phyloP scores from a whole-genome alignment of 257 asterid species.

The Ajuga chamaepitys region DNA sequence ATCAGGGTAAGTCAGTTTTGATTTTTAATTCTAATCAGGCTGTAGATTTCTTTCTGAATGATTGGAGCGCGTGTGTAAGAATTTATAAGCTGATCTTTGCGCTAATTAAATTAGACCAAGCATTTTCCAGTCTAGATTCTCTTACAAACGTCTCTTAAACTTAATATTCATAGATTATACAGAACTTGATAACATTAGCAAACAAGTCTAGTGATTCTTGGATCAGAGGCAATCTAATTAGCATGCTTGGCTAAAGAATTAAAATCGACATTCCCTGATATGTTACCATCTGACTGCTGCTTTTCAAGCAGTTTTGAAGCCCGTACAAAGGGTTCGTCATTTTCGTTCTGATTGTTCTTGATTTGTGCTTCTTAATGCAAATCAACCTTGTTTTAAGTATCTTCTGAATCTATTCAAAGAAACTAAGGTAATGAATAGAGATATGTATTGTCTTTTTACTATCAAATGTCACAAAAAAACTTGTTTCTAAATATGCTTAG shows the following conservation, averaged over 20 bases:
- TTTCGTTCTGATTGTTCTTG: neutral
- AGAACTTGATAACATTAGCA: neutral
- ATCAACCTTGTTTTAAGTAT: too few species aligned
- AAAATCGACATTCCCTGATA: neutral
- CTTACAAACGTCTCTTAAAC: neutral
- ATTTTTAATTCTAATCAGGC: conserved; percentile 2
- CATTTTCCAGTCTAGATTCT: neutral
- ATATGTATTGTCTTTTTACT: too few species aligned
- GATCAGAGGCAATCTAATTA: neutral
- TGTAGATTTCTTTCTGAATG: neutral
- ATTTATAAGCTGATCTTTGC: too few species aligned
- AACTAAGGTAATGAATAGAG: too few species aligned
- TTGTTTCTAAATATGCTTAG: neutral
- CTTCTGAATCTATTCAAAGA: too few species aligned
- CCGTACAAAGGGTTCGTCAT: neutral
- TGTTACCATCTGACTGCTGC: neutral
- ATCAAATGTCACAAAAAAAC: neutral
- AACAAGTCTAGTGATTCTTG: neutral
- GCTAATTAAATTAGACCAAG: neutral
- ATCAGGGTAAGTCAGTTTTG: too few species aligned
- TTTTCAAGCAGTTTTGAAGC: neutral
- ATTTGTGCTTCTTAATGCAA: neutral
- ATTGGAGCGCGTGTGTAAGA: neutral
- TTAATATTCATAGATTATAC: neutral
- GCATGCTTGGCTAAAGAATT: neutral